These are phyloP conservation scores for Verruconis gallopava DNA, from an alignment of 2,329 filamentous ascomycete species.

Conservation along the genomic window DNA sequence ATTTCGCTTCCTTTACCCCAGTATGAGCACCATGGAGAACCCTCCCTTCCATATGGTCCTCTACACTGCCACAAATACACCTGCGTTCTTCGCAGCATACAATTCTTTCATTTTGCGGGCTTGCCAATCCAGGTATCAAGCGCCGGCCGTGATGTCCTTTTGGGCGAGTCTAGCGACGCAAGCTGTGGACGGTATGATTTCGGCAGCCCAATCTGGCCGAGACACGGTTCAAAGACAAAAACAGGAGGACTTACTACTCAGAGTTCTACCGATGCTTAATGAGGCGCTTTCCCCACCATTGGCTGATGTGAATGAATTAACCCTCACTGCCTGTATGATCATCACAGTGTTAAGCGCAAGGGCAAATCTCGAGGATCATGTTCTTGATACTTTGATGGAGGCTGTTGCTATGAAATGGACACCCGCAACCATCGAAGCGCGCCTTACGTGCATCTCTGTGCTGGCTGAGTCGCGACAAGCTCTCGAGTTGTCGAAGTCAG, in stretches of 20 bases:
- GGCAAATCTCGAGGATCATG: conserved; percentile 60
- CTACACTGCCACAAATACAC: conserved; percentile 68
- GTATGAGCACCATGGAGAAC: conserved; percentile 61
- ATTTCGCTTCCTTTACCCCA: conserved; percentile 76
- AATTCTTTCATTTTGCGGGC: conserved; percentile 69
- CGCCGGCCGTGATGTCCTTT: conserved; percentile 69
- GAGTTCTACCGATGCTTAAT: conserved; percentile 56
- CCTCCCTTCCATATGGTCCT: conserved; percentile 74
- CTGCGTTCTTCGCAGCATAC: conserved; percentile 59
- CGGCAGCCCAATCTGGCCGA: conserved; percentile 62
- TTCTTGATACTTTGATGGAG: conserved; percentile 82
- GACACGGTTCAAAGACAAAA: conserved; percentile 64
- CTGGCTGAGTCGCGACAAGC: conserved; percentile 67
- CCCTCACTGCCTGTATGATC: conserved; percentile 85
- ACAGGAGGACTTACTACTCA: conserved; percentile 63
- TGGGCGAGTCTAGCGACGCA: conserved; percentile 86
- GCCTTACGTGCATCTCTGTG: conserved; percentile 66
- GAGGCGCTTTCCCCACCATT: conserved; percentile 59
- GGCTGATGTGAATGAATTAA: conserved; percentile 57
- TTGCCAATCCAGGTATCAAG: conserved; percentile 57
- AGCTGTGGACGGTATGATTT: conserved; percentile 69
- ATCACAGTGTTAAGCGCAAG: conserved; percentile 76
- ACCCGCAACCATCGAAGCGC: conserved; percentile 56
- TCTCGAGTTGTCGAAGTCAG: conserved; percentile 53
- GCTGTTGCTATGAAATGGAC: conserved; percentile 66